phyloP scores from a whole-genome alignment of 2,329 filamentous ascomycete species.

The Aspergillus sergii region DNA sequence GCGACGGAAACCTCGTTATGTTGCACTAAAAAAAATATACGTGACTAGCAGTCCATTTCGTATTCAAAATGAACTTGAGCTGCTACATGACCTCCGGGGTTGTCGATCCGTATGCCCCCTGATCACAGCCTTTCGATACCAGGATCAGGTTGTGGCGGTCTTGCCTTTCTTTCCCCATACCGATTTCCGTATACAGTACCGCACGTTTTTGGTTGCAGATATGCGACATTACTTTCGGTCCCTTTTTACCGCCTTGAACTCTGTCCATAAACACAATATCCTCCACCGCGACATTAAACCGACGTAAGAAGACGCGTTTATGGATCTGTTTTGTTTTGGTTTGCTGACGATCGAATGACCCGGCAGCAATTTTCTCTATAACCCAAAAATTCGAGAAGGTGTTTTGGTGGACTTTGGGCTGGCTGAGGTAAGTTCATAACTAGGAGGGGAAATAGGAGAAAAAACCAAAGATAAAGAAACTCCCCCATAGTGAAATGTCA shows the following conservation, averaged over 20 bases:
- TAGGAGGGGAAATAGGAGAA: neutral
- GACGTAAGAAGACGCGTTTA: slow-evolving; percentile 54
- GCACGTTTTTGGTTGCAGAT: slow-evolving; percentile 81
- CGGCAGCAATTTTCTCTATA: slow-evolving; percentile 81
- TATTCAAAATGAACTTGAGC: slow-evolving; percentile 93
- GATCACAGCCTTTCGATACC: slow-evolving; percentile 93
- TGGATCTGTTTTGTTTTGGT: neutral
- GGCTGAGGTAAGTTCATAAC: slow-evolving; percentile 62
- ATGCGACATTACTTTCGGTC: slow-evolving; percentile 89
- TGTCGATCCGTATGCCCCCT: slow-evolving; percentile 88
- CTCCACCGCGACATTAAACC: slow-evolving; percentile 96
- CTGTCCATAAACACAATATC: slow-evolving; percentile 81
- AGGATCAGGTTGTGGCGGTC: slow-evolving; percentile 93
- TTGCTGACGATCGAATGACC: slow-evolving; percentile 6
- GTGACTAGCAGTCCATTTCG: slow-evolving; percentile 92
- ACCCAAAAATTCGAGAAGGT: slow-evolving; percentile 72
- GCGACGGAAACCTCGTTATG: slow-evolving; percentile 68
- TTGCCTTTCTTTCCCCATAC: slow-evolving; percentile 94
- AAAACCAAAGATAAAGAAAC: neutral
- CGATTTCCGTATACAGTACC: slow-evolving; percentile 90
- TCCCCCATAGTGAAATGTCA: neutral
- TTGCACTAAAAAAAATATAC: slow-evolving; percentile 99
- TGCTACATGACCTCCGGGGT: slow-evolving; percentile 82
- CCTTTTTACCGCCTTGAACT: slow-evolving; percentile 79
- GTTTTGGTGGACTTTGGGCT: slow-evolving; percentile 99